Percentiles rank a stretch among this genome's conserved stretches.
Conservation (phyloP, 2,329 filamentous ascomycete species). For the Chaetomiaceae sp. region DNA sequence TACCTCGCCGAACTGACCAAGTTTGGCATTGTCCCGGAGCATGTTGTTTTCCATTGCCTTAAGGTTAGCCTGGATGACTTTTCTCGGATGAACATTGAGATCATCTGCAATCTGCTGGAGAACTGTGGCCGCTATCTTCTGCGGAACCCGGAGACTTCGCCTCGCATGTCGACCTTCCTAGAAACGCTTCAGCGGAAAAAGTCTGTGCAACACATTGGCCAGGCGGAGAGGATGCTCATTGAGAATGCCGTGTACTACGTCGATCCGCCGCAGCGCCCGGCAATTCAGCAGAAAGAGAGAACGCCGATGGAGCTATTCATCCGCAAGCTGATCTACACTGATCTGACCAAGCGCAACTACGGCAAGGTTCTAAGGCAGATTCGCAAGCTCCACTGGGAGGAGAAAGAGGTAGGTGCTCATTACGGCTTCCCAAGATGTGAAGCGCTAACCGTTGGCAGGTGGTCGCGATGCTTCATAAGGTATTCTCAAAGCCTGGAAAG, state of each 20-base stretch:
- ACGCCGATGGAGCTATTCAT: constrained; percentile 91
- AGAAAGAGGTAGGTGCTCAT: constrained; percentile 62
- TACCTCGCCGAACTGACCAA: constrained; percentile 97
- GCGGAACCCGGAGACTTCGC: constrained; percentile 86
- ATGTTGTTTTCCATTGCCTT: constrained; percentile 97
- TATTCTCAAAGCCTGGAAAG: constrained; percentile 94
- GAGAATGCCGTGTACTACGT: constrained; percentile 99
- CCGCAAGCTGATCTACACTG: constrained; percentile 85
- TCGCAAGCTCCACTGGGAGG: constrained; percentile 95
- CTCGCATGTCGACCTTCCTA: constrained; percentile 88
- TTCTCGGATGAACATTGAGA: constrained; percentile 98
- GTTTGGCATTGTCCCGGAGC: constrained; percentile 95
- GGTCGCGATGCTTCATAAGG: constrained; percentile 62
- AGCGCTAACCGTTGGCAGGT: too few relatives aligned
- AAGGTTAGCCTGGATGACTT: constrained; percentile 98
- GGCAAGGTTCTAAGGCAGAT: constrained; percentile 93
- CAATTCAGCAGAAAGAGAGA: constrained; percentile 94
- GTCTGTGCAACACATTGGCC: constrained; percentile 86
- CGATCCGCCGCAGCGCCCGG: constrained; percentile 86
- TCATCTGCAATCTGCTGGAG: constrained; percentile 91
- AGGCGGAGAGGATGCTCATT: constrained; percentile 95
- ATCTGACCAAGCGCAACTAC: constrained; percentile 90
- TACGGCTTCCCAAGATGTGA: background rate
- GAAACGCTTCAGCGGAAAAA: constrained; percentile 97
- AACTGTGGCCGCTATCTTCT: constrained; percentile 94